phyloP scores from a whole-genome alignment of 2,329 filamentous ascomycete species.

The Lojkania enalia region DNA sequence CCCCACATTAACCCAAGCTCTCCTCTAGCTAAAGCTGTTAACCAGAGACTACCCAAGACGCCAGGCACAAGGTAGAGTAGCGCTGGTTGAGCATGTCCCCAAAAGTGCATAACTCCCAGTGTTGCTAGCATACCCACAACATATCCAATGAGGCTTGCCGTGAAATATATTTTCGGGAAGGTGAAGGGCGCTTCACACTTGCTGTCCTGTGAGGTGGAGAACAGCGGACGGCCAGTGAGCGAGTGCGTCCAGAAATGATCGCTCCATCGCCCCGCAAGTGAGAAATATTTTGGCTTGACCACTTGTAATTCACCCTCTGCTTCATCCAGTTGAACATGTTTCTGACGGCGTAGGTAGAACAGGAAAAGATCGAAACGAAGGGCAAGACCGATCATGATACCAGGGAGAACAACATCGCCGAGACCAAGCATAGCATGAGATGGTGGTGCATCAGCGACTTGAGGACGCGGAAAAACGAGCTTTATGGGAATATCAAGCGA shows the following conservation, averaged over 20 bases:
- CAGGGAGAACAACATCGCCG: slow-evolving; percentile 91
- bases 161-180: slow-evolving; percentile 87
- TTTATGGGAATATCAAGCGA: slow-evolving; percentile 92
- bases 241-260: slow-evolving; percentile 75
- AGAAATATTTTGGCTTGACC: slow-evolving; percentile 47
- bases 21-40: slow-evolving; percentile 70
- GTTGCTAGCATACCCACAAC: slow-evolving; percentile 76
- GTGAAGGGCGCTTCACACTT: slow-evolving; percentile 37
- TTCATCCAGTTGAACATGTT: slow-evolving; percentile 16
- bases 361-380: slow-evolving; percentile 90
- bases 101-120: slow-evolving; percentile 74
- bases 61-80: slow-evolving; percentile 90
- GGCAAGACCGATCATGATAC: slow-evolving; percentile 85
- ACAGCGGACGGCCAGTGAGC: slow-evolving; percentile 32
- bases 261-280: slow-evolving; percentile 74
- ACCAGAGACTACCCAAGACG: slow-evolving; percentile 74
- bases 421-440: slow-evolving; percentile 78
- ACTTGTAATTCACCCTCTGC: slow-evolving; percentile 16
- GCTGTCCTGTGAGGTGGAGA: slow-evolving; percentile 13
- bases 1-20: slow-evolving; percentile 77
- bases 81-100: slow-evolving; percentile 82
- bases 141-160: slow-evolving; percentile 76
- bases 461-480: slow-evolving; percentile 75
- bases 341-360: slow-evolving; percentile 71
- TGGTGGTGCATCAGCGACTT: slow-evolving; percentile 46